phyloP scores from a whole-genome alignment of 2,329 filamentous ascomycete genomes.

The Aureobasidium melanogenum region DNA sequence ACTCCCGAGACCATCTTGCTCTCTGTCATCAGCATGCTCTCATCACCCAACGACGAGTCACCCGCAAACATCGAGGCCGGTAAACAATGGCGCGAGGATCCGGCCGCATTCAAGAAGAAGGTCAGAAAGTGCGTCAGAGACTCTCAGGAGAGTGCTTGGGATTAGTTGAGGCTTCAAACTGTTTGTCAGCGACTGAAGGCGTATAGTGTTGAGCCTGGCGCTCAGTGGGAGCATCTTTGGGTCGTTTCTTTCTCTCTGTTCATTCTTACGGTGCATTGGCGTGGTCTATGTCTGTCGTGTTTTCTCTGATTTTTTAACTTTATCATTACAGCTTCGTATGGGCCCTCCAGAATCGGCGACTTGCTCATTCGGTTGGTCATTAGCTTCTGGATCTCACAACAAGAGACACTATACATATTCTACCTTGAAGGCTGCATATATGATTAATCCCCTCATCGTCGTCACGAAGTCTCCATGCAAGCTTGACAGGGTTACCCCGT shows the following conservation, averaged over 20 bases:
- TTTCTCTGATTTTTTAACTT: neutral
- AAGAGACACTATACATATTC: too few relatives aligned
- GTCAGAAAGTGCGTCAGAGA: conserved; percentile 73
- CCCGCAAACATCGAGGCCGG: conserved; percentile 94
- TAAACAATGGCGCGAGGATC: conserved; percentile 74
- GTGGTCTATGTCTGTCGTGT: neutral
- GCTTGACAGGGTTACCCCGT: neutral
- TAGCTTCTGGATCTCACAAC: neutral
- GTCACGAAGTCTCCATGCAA: too few relatives aligned
- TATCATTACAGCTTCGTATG: neutral
- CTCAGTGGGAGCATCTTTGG: neutral
- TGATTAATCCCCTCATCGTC: neutral
- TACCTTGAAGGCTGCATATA: too few relatives aligned
- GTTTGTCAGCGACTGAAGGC: neutral
- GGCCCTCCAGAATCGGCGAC: neutral
- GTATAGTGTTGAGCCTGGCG: neutral
- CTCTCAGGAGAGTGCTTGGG: conserved; percentile 53
- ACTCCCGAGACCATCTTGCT: conserved; percentile 90
- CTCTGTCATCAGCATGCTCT: conserved; percentile 84
- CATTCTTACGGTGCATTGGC: neutral
- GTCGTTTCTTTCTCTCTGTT: neutral
- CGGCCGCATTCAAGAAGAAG: conserved; percentile 65
- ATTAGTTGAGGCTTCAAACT: conserved; percentile 13
- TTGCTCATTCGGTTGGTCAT: neutral
- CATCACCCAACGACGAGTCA: conserved; percentile 88